Evolutionary conservation across 2,329 filamentous ascomycete species (phyloP).

Genomic region (Periconia sp.): DNA sequence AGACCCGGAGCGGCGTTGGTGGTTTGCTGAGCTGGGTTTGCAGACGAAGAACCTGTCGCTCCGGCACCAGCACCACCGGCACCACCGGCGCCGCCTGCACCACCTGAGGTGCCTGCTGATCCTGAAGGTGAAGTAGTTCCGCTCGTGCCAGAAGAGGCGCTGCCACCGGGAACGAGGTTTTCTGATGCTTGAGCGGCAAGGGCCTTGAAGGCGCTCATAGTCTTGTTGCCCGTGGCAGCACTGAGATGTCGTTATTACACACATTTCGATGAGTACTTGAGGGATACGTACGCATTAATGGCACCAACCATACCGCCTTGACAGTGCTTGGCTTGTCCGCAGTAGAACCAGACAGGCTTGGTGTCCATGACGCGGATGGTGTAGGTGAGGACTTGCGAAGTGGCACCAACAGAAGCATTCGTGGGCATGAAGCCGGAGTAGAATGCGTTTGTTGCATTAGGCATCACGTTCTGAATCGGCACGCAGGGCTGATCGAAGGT

Average conservation of each 20-base stretch:
- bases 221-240: constrained; percentile 43
- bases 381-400: constrained; percentile 65
- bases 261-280: too few species aligned
- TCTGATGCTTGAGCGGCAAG: constrained; percentile 48
- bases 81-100: constrained; percentile 6
- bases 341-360: constrained; percentile 80
- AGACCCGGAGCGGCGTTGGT: constrained; percentile 32
- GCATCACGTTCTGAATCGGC: constrained; percentile 58
- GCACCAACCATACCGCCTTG: constrained; percentile 77
- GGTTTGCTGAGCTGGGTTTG: constrained; percentile 30
- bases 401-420: constrained; percentile 31
- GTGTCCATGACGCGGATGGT: constrained; percentile 72
- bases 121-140: constrained; percentile 13
- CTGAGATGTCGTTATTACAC: constrained; percentile 31
- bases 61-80: constrained; percentile 4
- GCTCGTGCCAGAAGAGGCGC: constrained; percentile 19
- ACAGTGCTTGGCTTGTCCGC: constrained; percentile 76
- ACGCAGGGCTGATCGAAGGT: constrained; percentile 74
- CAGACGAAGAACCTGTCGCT: constrained; percentile 7
- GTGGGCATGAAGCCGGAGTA: constrained; percentile 71
- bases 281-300: constrained; percentile 70
- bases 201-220: constrained; percentile 38
- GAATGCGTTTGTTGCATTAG: constrained; percentile 61
- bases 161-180: constrained; percentile 49
- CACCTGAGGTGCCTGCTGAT: constrained; percentile 14